Evolutionary conservation across 345 rosid genomes (phyloP), one percentile per base, ranked within the genome.

Genomic region (Aquilaria yunnanensis): DNA sequence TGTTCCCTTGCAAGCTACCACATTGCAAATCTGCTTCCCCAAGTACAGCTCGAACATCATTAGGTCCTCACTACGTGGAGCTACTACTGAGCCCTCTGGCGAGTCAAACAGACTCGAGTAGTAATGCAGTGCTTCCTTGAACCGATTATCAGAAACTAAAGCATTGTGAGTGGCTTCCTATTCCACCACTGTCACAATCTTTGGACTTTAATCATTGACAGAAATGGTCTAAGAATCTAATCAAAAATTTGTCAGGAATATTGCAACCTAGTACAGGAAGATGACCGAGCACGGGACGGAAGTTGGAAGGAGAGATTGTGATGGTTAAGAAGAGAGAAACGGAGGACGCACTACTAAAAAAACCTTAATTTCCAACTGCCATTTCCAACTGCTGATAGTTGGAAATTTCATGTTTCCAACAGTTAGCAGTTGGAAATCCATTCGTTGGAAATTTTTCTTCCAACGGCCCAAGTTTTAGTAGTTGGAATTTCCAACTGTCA

Each of bases 81-180:
- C 59, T 56, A 69, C 64, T 14, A 23, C 23, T 1, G 23, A 23
- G 23, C 23, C 23, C 23, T 87, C 96, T 23, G 89, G 67, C 45
- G 98, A 92, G 78, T 92, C 98, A 37, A 92, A 92, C 54, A 89
- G 72, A 59, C 83, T 89, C 16, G 96, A 89, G 57, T 92, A 92
- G 67, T 89, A 92, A 59, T 92, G 98, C 14, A 92, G 64, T 0
- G 97, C 74, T 51, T 92, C 91, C 0, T 81, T 92, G 70, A 92
- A 92, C 73, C 98, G 80, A 78, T 89, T 63, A 92, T 23, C 23
- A 23, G 23, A 92, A 43, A 68, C 68, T 60, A 79, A 68, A 1
- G 93, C 83, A 51, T 89, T 92, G 78, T 92, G 98, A 79, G 83
- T 81, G 0, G 93, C 92, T 74, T 92, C 97, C 64, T 89, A 96